Base-by-base conservation (phyloP, 2,329 filamentous ascomycete genomes). In the Aspergillus ibericus region DNA sequence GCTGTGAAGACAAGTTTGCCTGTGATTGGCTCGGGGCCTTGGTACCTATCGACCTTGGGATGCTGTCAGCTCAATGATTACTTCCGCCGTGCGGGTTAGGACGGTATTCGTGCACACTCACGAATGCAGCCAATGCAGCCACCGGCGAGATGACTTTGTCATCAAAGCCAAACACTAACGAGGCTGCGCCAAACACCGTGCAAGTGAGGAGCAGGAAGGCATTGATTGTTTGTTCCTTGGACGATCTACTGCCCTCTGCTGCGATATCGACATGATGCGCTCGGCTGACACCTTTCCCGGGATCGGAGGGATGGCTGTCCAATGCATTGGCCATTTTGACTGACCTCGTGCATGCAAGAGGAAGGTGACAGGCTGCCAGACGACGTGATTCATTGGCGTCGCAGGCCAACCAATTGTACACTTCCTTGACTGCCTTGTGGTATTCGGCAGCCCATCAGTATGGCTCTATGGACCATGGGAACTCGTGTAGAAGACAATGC, bases 111-210 rank as follows among this genome's bases (percentile, higher is more conserved):
- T 47, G 22, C 27, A n/a, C 20, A 53, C 69, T 66, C 56, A 72
- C 69, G 62, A 71, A 72, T 10, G 57, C 61, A 22, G 58, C 48
- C 49, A 72, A 59, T 16, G 70, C 69, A n/a, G 64, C 67, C 46
- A 73, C 63, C 0, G 70, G 69, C 4, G 70, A 73, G 6, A 73
- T 73, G 34, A 72, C 59, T 40, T 73, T 73, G 59, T 73, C 70
- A 32, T 73, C 69, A 34, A 68, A 73, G 3, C 70, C 70, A 47
- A 72, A 72, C n/a, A 72, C 54, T 36, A 73, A 71, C 8, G 70
- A 71, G 0, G 70, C 69, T 4, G 70, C 68, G 12, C 68, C 67
- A 53, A 72, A 71, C 7, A 70, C 63, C 13, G 63, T 53, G 55
- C 71, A 73, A 3, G 65, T 64, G 8, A 72, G 60, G 12, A 72